A percentile compares a stretch with the other conserved stretches of the same genome.
Conservation (phyloP, 495 filamentous ascomycete genomes). For the Neurospora tetraspora region DNA sequence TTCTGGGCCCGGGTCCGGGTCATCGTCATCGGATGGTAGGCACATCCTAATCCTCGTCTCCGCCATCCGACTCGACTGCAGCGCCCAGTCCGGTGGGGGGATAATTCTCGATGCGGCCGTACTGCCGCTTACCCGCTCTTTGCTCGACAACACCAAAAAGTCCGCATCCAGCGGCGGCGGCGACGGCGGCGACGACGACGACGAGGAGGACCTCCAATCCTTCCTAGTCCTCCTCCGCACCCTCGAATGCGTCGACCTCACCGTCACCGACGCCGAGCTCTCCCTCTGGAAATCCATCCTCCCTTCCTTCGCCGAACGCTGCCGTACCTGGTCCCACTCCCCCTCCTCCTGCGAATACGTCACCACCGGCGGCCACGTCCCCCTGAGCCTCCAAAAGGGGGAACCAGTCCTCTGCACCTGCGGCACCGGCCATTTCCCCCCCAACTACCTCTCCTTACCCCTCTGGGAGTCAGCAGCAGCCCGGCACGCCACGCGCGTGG, state of each 20-base stretch:
- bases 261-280: slow-evolving; percentile 33
- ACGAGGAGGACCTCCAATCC: slow-evolving; percentile 3
- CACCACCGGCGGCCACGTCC: slow-evolving; percentile 12
- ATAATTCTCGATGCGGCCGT: slow-evolving; percentile 40
- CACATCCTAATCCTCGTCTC: slow-evolving; percentile 34
- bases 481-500: slow-evolving; percentile 21
- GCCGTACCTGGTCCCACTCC: slow-evolving; percentile 42
- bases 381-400: slow-evolving; percentile 18
- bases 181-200: neutral
- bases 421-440: slow-evolving; percentile 23
- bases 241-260: slow-evolving; percentile 20
- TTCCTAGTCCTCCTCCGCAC: slow-evolving; percentile 20
- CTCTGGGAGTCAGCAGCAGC: slow-evolving; percentile 17
- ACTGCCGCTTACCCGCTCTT: slow-evolving; percentile 28
- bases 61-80: slow-evolving; percentile 30
- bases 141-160: slow-evolving; percentile 5
- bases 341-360: slow-evolving; percentile 37
- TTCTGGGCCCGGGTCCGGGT: neutral
- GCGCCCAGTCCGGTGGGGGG: slow-evolving; percentile 16
- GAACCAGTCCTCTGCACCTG: slow-evolving; percentile 26
- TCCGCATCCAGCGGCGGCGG: too few relatives aligned
- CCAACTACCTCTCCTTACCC: slow-evolving; percentile 19
- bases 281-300: slow-evolving; percentile 40
- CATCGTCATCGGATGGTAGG: slow-evolving; percentile 1
- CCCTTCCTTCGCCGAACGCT: slow-evolving; percentile 43